Conservation (phyloP, 305 asterid species). For the Ajuga reptans region DNA sequence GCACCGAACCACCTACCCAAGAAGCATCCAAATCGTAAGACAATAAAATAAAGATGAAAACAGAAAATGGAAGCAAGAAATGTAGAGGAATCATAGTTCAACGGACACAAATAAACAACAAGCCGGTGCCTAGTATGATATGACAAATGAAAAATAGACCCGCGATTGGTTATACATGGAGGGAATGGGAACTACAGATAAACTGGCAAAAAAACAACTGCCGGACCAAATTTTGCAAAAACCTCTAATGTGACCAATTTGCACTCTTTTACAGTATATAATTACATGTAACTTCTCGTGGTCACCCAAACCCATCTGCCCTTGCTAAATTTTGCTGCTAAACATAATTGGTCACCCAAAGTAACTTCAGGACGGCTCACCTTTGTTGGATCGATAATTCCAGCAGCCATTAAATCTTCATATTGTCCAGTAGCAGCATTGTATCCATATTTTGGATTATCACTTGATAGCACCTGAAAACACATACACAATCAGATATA, state of each 20-base stretch:
- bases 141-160: no score
- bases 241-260: background rate
- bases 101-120: background rate
- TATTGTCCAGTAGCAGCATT: constrained; percentile 91
- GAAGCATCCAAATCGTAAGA: background rate
- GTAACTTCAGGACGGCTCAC: constrained; percentile 27
- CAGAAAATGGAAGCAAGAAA: no score
- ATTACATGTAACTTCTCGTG: background rate
- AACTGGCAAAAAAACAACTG: no score
- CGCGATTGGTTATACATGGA: background rate
- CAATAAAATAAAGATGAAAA: no score
- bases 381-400: constrained; percentile 92
- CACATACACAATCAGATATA: background rate
- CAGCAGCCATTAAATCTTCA: constrained; percentile 90
- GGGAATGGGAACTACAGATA: background rate
- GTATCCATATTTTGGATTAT: constrained; percentile 64
- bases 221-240: no score
- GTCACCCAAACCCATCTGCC: background rate
- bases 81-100: background rate
- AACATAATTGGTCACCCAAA: background rate
- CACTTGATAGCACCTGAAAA: constrained; percentile 70
- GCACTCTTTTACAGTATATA: background rate
- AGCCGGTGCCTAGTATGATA: background rate
- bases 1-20: constrained; percentile 67
- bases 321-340: background rate